Evolutionary conservation across 495 filamentous ascomycete genomes (phyloP), one percentile per base, ranked within the genome.

Genomic region (Daldinia vernicosa): DNA sequence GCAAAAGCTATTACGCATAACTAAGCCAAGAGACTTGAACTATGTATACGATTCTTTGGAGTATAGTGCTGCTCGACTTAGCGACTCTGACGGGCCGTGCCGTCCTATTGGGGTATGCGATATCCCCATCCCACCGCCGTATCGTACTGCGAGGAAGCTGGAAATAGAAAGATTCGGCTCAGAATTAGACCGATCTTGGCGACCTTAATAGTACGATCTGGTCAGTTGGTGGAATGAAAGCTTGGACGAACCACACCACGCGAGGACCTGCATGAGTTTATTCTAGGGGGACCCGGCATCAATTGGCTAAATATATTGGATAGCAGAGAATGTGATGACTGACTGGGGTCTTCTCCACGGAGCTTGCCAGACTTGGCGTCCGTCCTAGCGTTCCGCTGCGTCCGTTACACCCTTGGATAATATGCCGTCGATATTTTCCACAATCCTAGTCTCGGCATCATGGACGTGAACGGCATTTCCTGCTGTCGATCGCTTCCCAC

Each of bases 251-350:
- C 65, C 70, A 72, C 51, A 69, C 70, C 66, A 73, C 70, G 50
- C 57, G 66, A 73, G 70, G 70, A 69, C 70, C 70, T 73, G 66
- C 70, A 66, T 69, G 57, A 66, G 62, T 63, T 35, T 58, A 57
- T 37, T 53, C 56, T 33, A 67, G 59, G 57, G 56, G 27, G 43
- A 26, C 22, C 66, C 30, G 43, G 47, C 51, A 59, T 35, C 65
- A 73, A 77, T 70, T 77, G 75, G 75, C 70, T 77, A 74, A 74
- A 74, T 67, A 58, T 66, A 72, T 69, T 67, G 56, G 47, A 67
- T 61, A 63, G 56, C 35, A 30, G n/a, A 17, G 14, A 56, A 24
- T 60, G 55, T 40, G 60, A 65, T 69, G 53, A n/a, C n/a, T n/a
- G 26, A 30, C 45, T 33, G 66, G 72, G 63, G 35, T 47, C 50